Percentiles rank a stretch among this genome's conserved stretches.
Evolutionary conservation across 1,139 yeast species (phyloP).

Genomic region (Blastobotrys capitulatus): DNA sequence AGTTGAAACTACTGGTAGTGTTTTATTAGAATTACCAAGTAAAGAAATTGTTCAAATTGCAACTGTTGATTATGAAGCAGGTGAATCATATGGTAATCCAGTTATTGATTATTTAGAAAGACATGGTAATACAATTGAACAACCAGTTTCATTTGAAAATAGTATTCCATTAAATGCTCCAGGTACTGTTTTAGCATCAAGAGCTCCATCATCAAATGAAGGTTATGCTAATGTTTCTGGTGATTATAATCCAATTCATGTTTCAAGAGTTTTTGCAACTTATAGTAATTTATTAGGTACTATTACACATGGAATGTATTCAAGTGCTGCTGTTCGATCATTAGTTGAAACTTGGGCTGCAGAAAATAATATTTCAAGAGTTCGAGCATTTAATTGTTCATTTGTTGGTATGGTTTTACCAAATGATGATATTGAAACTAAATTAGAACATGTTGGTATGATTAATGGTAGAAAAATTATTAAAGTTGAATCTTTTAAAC

Average conservation of each 20-base stretch:
- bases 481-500: slow-evolving; percentile 83
- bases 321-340: slow-evolving; percentile 91
- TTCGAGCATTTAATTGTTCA: slow-evolving; percentile 85
- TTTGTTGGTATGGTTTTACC: slow-evolving; percentile 98
- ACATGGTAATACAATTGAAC: slow-evolving; percentile 91
- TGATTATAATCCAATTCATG: slow-evolving; percentile 97
- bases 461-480: slow-evolving; percentile 97
- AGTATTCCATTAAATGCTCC: slow-evolving; percentile 81
- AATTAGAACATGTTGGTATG: slow-evolving; percentile 96
- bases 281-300: slow-evolving; percentile 96
- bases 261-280: slow-evolving; percentile 87
- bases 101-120: slow-evolving; percentile 89
- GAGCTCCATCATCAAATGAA: slow-evolving; percentile 84
- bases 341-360: slow-evolving; percentile 99
- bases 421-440: slow-evolving; percentile 81
- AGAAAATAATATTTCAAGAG: slow-evolving; percentile 91
- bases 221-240: slow-evolving; percentile 97
- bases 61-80: slow-evolving; percentile 82
- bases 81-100: slow-evolving; percentile 94
- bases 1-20: slow-evolving; percentile 80
- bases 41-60: slow-evolving; percentile 89
- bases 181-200: slow-evolving; percentile 64
- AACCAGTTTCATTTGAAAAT: slow-evolving; percentile 85
- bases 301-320: slow-evolving; percentile 98
- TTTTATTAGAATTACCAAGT: slow-evolving; percentile 82